Percentiles rank a stretch among this genome's conserved stretches.
Evolutionary conservation across 2,329 filamentous ascomycete species (phyloP).

Genomic region (Arthroderma sp.): DNA sequence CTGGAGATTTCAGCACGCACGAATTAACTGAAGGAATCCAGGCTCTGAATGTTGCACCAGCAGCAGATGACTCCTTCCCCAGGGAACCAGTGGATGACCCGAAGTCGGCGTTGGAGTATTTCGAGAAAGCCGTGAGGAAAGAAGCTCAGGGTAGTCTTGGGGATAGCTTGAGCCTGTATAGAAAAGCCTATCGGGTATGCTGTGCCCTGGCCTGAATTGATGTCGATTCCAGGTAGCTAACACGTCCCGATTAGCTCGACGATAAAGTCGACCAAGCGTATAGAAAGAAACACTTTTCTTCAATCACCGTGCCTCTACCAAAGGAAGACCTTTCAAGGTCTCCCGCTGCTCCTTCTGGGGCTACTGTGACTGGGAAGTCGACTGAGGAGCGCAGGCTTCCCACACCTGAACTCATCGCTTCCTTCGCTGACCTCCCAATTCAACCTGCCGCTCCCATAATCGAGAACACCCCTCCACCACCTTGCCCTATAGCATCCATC

Average conservation of each 20-base stretch:
- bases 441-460: conserved; percentile 53
- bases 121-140: conserved; percentile 79
- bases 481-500: conserved; percentile 64
- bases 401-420: conserved; percentile 57
- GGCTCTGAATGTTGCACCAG: conserved; percentile 20
- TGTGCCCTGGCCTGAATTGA: too few relatives aligned
- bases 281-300: conserved; percentile 80
- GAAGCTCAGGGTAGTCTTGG: conserved; percentile 75
- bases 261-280: conserved; percentile 71
- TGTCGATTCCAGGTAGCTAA: background rate
- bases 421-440: conserved; percentile 61
- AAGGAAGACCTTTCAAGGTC: conserved; percentile 37
- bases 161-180: conserved; percentile 77
- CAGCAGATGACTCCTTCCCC: conserved; percentile 29
- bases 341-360: conserved; percentile 13
- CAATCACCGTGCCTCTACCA: conserved; percentile 40
- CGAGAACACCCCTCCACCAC: conserved; percentile 57
- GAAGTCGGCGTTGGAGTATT: conserved; percentile 75
- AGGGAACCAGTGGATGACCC: conserved; percentile 37
- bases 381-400: conserved; percentile 39
- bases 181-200: conserved; percentile 72
- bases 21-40: conserved; percentile 25
- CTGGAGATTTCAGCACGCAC: conserved; percentile 11
- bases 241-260: conserved; percentile 50
- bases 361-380: conserved; percentile 20